phyloP scores from a whole-genome alignment of 306 rosid genomes.

The Vigna hirtella region DNA sequence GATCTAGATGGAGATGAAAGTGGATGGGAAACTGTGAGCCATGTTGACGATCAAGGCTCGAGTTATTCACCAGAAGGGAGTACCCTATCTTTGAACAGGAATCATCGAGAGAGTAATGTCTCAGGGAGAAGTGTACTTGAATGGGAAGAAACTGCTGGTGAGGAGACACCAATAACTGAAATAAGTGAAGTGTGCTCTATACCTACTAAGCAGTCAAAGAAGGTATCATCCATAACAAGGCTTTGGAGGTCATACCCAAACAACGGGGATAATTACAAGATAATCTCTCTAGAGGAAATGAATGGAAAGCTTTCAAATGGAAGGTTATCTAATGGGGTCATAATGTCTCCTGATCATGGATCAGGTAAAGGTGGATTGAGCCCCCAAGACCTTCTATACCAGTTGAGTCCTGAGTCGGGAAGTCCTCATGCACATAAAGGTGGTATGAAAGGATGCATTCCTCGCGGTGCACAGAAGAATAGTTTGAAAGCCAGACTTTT shows the following conservation, averaged over 20 bases:
- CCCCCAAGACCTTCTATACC: conserved; percentile 72
- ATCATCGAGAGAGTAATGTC: conserved; percentile 61
- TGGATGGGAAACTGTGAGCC: conserved; percentile 99
- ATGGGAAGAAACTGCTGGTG: conserved; percentile 75
- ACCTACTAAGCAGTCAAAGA: conserved; percentile 75
- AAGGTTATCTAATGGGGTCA: conserved; percentile 64
- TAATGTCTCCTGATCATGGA: conserved; percentile 69
- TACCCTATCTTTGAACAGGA: conserved; percentile 63
- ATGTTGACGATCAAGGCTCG: conserved; percentile 86
- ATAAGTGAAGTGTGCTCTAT: conserved; percentile 70
- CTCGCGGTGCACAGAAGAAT: conserved; percentile 67
- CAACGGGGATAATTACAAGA: conserved; percentile 73
- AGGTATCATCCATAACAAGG: conserved; percentile 73
- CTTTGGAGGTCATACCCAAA: conserved; percentile 79
- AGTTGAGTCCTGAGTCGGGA: conserved; percentile 71
- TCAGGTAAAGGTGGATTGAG: conserved; percentile 68
- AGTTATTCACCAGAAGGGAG: conserved; percentile 85
- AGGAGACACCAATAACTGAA: conserved; percentile 74
- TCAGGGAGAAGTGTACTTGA: conserved; percentile 68
- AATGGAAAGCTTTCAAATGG: conserved; percentile 79
- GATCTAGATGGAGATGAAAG: conserved; percentile 92
- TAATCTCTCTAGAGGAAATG: conserved; percentile 72
- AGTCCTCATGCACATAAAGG: conserved; percentile 64
- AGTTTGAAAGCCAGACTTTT: conserved; percentile 89
- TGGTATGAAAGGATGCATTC: conserved; percentile 86